Evolutionary conservation across 441 rosid genomes (phyloP).

Genomic region (Dalechampia spathulata): DNA sequence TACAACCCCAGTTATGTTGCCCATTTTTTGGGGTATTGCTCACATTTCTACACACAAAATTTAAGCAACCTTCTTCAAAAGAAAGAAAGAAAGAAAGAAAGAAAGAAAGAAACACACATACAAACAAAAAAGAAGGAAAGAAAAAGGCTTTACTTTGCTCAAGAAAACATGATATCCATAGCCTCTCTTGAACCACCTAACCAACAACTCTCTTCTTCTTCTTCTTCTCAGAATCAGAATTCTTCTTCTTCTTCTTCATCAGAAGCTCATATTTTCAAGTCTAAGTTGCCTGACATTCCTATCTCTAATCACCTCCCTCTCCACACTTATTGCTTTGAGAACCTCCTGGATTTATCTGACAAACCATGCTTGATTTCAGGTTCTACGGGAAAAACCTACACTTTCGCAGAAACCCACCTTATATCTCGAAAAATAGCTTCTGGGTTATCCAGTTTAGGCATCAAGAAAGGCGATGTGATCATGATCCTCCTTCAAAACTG

Average conservation of each 20-base stretch:
- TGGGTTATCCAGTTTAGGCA: conserved; percentile 48
- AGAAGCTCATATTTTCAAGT: conserved; percentile 44
- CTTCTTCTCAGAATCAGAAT: conserved; percentile 9
- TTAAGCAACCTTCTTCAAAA: background rate
- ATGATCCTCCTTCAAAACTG: conserved; percentile 81
- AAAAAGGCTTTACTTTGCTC: background rate
- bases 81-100: background rate
- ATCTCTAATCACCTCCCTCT: conserved; percentile 68
- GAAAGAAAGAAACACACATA: background rate
- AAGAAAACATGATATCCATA: conserved; percentile 24
- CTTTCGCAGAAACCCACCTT: conserved; percentile 49
- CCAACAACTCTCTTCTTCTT: conserved; percentile 16
- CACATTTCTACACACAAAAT: background rate
- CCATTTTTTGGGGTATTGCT: too few relatives aligned
- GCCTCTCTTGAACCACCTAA: conserved; percentile 25
- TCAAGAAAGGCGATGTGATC: conserved; percentile 64
- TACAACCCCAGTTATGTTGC: too few relatives aligned
- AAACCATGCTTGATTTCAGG: conserved; percentile 61
- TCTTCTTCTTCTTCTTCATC: background rate
- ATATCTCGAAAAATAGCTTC: conserved; percentile 41
- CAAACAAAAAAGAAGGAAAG: too few relatives aligned
- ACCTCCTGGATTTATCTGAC: conserved; percentile 26
- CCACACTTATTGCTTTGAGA: conserved; percentile 63
- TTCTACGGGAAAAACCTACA: conserved; percentile 36
- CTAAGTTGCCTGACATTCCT: conserved; percentile 66